Percentiles rank a stretch among this genome's conserved stretches.
These are phyloP conservation scores for Camillea tinctor DNA, from an alignment of 2,329 filamentous ascomycete species.

Conservation along the genomic window DNA sequence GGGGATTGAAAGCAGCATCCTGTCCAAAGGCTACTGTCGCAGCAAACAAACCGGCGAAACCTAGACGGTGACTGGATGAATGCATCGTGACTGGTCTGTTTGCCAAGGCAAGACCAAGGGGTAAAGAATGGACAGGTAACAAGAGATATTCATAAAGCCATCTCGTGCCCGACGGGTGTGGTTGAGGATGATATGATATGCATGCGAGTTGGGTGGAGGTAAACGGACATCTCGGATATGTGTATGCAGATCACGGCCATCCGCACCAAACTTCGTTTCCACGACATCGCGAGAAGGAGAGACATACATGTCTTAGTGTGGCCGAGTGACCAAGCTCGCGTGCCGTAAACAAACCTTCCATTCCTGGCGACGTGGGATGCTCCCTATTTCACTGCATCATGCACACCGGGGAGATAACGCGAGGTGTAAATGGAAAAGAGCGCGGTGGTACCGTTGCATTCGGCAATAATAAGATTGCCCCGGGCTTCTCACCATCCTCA, in stretches of 20 bases:
- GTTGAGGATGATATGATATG: constrained; percentile 9
- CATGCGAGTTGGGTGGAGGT: constrained; percentile 12
- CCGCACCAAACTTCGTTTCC: neutral
- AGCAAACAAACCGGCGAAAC: constrained; percentile 16
- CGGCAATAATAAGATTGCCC: constrained; percentile 8
- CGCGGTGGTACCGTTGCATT: constrained; percentile 20
- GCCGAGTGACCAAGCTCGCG: constrained; percentile 19
- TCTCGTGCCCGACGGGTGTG: constrained; percentile 5
- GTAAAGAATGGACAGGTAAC: constrained; percentile 2
- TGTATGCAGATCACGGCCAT: neutral
- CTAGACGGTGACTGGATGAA: constrained; percentile 11
- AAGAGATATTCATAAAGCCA: constrained; percentile 11
- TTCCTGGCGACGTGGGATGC: constrained; percentile 22
- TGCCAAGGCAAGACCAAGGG: constrained; percentile 7
- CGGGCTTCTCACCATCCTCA: neutral
- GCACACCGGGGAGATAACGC: constrained; percentile 8
- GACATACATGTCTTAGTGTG: constrained; percentile 24
- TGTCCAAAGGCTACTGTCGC: constrained; percentile 14
- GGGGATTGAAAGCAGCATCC: constrained; percentile 31
- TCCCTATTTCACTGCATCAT: constrained; percentile 18
- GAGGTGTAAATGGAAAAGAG: constrained; percentile 1
- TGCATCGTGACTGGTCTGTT: constrained; percentile 20
- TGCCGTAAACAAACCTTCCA: constrained; percentile 25
- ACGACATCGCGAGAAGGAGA: constrained; percentile 9
- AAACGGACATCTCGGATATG: constrained; percentile 2